A percentile compares a stretch with the other conserved stretches of the same genome.
phyloP scores from a whole-genome alignment of 805 yeast species.

The Yueomyces sp. region DNA sequence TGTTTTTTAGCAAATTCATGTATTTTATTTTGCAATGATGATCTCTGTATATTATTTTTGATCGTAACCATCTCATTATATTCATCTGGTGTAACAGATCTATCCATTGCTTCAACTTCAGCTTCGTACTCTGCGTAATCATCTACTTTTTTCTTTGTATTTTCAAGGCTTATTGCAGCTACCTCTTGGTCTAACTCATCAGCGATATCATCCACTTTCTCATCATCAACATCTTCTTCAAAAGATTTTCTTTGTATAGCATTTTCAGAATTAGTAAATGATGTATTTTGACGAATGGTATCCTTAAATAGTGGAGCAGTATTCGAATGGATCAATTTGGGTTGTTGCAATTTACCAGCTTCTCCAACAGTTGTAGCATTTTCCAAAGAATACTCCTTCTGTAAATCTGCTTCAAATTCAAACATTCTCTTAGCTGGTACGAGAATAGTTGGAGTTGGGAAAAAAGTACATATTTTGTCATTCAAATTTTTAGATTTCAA shows the following conservation, averaged over 20 bases:
- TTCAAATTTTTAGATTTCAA: conserved; percentile 16
- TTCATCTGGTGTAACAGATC: neutral
- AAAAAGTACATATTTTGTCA: conserved; percentile 14
- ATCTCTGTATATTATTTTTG: conserved; percentile 1
- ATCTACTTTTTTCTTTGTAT: too few species aligned
- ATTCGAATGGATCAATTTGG: neutral
- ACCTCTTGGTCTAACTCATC: neutral
- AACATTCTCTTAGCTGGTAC: conserved; percentile 18
- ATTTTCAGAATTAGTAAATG: neutral
- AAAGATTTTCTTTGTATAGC: neutral
- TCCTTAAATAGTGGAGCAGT: neutral
- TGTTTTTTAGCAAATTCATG: conserved; percentile 9
- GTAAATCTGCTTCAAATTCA: conserved; percentile 14
- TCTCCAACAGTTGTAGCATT: neutral
- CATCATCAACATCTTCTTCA: neutral
- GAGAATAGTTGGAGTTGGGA: conserved; percentile 20
- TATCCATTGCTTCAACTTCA: neutral
- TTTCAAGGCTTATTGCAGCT: too few species aligned
- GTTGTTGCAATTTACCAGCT: neutral
- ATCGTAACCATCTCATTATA: conserved; percentile 1
- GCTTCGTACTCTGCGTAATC: too few species aligned
- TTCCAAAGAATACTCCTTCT: conserved; percentile 1
- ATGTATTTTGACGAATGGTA: neutral
- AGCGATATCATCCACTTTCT: neutral
- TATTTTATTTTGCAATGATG: conserved; percentile 6